Base-by-base conservation (phyloP, 352 stramenopile species). In the Globisporangium canariense region DNA sequence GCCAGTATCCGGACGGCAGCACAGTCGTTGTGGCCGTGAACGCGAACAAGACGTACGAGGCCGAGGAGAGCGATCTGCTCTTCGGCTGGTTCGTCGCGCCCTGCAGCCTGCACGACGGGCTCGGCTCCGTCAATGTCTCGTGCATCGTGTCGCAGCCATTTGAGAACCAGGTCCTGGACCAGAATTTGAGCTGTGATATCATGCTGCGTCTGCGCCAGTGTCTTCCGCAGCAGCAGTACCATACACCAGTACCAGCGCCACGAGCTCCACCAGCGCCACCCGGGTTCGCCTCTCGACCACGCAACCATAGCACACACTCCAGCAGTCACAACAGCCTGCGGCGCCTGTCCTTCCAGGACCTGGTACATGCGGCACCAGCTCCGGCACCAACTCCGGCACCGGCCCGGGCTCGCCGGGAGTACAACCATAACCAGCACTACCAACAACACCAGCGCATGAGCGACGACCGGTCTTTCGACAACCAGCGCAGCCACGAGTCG, bases 71-170 rank as follows among this genome's bases (percentile, higher is more conserved):
- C 22, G 68, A 72, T n/a, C 51, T 90, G 18, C 61, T 86, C 22
- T 88, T 90, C 47, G 79, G 77, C 18, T 90, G 78, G 78, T 80
- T 88, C 41, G 56, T 90, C 14, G 72, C 75, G 4, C 78, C 78
- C 4, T 77, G 76, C 49, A 66, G 54, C 25, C 61, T 71, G n/a
- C 66, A 73, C 45, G 69, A 76, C 18, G 70, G 72, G 0, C 45
- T 69, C 11, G 70, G 60, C 3, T 64, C 69, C 0, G 69, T 88
- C 25, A 88, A 77, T 45, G 77, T 86, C 16, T 86, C 81, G n/a
- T 86, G 79, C 47, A 83, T 88, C 58, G 66, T 79, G 9, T 50
- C 74, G 14, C 73, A 86, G 58, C 64, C 62, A 10, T 20, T 62
- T n/a, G 58, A 71, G 18, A 80, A 71, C 57, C 67, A 81, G 38